Evolutionary conservation across 2,329 filamentous ascomycete genomes (phyloP), one percentile per base, ranked within the genome.

Genomic region (Exophiala dermatitidis): DNA sequence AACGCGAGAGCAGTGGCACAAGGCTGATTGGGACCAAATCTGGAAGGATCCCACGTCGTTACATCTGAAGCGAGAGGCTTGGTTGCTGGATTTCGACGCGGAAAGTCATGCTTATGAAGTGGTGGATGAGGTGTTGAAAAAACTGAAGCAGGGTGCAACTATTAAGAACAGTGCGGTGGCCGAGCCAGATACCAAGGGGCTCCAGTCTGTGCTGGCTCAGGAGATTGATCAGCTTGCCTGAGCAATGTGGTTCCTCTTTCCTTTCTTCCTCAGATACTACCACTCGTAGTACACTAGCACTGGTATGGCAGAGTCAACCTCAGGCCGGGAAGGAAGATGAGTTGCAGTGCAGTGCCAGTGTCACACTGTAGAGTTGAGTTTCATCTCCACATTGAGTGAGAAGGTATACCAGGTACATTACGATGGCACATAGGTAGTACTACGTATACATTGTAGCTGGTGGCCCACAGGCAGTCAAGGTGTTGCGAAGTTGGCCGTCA

Each of bases 1-100:
- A 8, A 63, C 62, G 12, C 57, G 62, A 7, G 62, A 63, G 36
- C 58, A 60, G 46, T 63, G 60, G 62, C 62, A 66, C 52, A 56
- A 64, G 37, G 63, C 60, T 6, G 58, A 66, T 33, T 62, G 52
- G 65, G n/a, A 54, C 30, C 74, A 73, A 44, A 74, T 70, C 54
- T 67, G 73, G n/a, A 68, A 75, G 43, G 62, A 64, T 40, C 61
- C 63, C 28, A 58, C 56, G 26, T 53, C 56, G 10, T 38, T 63
- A 36, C 60, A 62, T 37, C 43, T 63, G 37, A 56, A 61, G 49
- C 51, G 62, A 7, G 60, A 62, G 26, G 40, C 57, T 1, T 63
- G 62, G 62, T 41, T 63, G 45, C 47, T 63, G 43, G 54, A 63
- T 44, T 63, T 63, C 44, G 62, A 63, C 30, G 55, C 60, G 2